Evolutionary conservation across 2,329 filamentous ascomycete genomes (phyloP), one percentile per base, ranked within the genome.

Genomic region (Venturia effusa): DNA sequence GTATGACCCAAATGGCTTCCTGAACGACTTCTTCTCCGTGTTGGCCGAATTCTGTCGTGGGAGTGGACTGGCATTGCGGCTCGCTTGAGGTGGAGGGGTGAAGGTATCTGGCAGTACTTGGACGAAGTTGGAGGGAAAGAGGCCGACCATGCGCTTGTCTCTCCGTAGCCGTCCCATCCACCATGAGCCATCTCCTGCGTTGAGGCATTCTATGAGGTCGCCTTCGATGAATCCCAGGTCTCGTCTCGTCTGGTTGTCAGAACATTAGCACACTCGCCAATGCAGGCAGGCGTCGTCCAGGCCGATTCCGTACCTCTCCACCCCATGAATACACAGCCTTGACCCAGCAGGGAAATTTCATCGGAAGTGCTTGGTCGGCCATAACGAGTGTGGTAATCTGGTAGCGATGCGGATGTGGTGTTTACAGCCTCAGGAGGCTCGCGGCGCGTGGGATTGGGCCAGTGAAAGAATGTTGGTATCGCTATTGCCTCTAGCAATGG

Each of bases 71-170:
- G 79, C 81, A 65, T 78, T 86, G 78, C 67, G 85, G 78, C 76
- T 91, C 76, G 68, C 83, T 75, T 67, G 79, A 77, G 67, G 78
- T 66, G 78, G 75, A 19, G 94, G 94, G 64, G 90, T 87, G 74
- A 95, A 97, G 73, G 86, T 84, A 66, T 94, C 86, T 64, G 90
- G 88, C 39, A 99, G 83, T 6, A 99, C 83, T 73, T 95, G 85
- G 72, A 99, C 94, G 72, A 99, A 99, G 77, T 99, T 99, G 71
- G 92, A 97, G 0, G 94, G 94, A 72, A 99, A 99, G 24, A 94
- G 81, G 63, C 94, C 94, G 70, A 97, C 88, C 71, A 93, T 92
- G 71, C 92, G 86, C 74, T 89, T 88, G 77, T 99, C 94, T 69
- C 94, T 86, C 72, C 88, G 90, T 72, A 99, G 78, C 67, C 93